Percentiles rank a stretch among this genome's conserved stretches.
Evolutionary conservation across 2,329 filamentous ascomycete genomes (phyloP).

Genomic region (Cytospora schulzeri): DNA sequence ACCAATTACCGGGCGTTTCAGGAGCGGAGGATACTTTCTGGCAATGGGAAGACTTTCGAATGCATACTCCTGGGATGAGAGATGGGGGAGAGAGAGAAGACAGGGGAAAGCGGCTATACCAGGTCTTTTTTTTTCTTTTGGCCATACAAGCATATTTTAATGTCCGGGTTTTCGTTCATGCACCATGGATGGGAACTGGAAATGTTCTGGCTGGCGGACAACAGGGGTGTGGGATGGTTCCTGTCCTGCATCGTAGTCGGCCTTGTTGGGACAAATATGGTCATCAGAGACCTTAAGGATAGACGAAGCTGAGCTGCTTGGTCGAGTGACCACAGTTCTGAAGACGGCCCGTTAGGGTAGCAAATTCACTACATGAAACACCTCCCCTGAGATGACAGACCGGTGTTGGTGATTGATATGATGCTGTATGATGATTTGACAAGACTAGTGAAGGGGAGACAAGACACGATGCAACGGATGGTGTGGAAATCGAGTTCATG

Average conservation of each 20-base stretch:
- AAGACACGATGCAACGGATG: neutral
- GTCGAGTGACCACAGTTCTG: conserved; percentile 30
- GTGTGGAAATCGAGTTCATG: too few relatives aligned
- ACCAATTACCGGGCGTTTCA: conserved; percentile 24
- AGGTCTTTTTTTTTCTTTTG: conserved; percentile 16
- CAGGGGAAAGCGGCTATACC: conserved; percentile 18
- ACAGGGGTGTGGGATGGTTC: conserved; percentile 17
- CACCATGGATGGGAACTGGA: conserved; percentile 3
- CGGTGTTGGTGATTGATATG: neutral
- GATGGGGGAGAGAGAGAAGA: conserved; percentile 11
- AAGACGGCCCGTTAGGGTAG: conserved; percentile 25
- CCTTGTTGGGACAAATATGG: conserved; percentile 12
- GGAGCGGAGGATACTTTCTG: conserved; percentile 24
- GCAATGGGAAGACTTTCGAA: conserved; percentile 25
- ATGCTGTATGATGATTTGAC: neutral
- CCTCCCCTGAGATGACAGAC: conserved; percentile 1
- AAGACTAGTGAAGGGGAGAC: conserved; percentile 3
- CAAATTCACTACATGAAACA: conserved; percentile 25
- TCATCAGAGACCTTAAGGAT: conserved; percentile 16
- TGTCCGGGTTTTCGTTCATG: conserved; percentile 11
- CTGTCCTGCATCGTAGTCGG: conserved; percentile 16
- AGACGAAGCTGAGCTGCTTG: conserved; percentile 25
- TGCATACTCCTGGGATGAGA: conserved; percentile 22
- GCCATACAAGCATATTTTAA: conserved; percentile 15
- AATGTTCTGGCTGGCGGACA: conserved; percentile 16